These are phyloP conservation scores for Tulasnella sp. DNA, from an alignment of 768 basidiomycete genomes.

Conservation along the genomic window DNA sequence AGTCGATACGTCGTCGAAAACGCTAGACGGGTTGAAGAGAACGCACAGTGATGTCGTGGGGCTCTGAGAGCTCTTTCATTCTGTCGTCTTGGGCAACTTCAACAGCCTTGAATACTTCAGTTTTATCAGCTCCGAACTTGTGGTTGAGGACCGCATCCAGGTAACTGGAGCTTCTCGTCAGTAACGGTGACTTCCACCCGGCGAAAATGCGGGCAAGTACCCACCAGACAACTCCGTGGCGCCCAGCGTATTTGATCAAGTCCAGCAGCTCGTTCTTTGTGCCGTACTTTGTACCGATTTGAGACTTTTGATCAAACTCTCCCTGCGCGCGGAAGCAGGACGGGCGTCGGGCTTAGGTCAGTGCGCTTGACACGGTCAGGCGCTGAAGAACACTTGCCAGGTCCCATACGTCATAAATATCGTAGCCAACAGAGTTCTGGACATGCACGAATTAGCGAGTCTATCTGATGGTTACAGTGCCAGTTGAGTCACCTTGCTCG, in stretches of 20 bases:
- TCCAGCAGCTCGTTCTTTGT: slow-evolving; percentile 40
- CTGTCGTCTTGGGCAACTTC: slow-evolving; percentile 25
- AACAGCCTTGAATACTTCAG: slow-evolving; percentile 36
- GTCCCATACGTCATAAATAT: slow-evolving; percentile 31
- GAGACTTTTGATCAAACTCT: slow-evolving; percentile 31
- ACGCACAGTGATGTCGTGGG: slow-evolving; percentile 38
- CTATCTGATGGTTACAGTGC: background rate
- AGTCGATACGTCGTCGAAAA: background rate
- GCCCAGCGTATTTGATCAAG: slow-evolving; percentile 37
- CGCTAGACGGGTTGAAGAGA: background rate
- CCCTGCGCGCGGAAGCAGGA: slow-evolving; percentile 2
- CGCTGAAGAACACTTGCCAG: slow-evolving; percentile 3
- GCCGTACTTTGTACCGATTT: slow-evolving; percentile 38
- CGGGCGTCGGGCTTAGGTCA: background rate
- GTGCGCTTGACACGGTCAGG: background rate
- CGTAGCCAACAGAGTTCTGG: slow-evolving; percentile 22
- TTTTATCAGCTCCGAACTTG: slow-evolving; percentile 39
- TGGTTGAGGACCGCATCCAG: slow-evolving; percentile 40
- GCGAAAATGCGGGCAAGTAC: slow-evolving; percentile 20
- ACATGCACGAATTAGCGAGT: background rate
- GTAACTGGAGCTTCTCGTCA: background rate
- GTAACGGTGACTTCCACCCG: background rate
- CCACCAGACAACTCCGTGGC: slow-evolving; percentile 39
- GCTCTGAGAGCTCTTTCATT: slow-evolving; percentile 34
- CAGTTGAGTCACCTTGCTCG: slow-evolving; percentile 44